Conservation (phyloP, 2,329 filamentous ascomycete genomes). For the Pestalotiopsis fici region DNA sequence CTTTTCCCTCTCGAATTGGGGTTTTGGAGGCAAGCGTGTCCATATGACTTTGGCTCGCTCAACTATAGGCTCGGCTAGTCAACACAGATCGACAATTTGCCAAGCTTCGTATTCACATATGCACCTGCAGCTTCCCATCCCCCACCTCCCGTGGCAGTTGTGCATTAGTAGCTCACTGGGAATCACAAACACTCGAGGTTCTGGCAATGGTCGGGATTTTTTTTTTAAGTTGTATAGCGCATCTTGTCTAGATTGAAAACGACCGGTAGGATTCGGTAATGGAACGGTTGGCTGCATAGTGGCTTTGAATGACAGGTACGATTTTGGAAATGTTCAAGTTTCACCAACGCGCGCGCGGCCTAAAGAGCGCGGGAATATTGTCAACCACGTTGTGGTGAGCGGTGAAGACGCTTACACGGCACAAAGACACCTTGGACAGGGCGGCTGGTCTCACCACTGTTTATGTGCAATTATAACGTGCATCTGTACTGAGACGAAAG, state of each 20-base stretch:
- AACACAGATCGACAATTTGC: background rate
- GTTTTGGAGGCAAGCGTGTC: background rate
- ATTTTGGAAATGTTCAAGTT: background rate
- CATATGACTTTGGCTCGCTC: background rate
- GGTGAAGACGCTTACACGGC: background rate
- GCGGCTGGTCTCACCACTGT: background rate
- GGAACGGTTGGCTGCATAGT: background rate
- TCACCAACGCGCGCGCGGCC: background rate
- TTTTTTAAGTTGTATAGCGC: background rate
- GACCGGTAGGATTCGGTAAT: background rate
- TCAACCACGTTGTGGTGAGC: background rate
- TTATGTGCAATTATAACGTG: background rate
- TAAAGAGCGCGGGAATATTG: background rate
- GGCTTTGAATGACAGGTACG: background rate
- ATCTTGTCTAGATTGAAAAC: background rate
- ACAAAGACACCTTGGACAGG: background rate
- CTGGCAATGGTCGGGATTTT: no score
- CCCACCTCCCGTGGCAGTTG: background rate
- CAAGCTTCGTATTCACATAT: conserved; percentile 9
- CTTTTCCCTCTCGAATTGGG: background rate
- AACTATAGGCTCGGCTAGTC: background rate
- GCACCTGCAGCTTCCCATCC: conserved; percentile 4
- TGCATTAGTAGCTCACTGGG: background rate
- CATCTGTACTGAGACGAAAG: background rate
- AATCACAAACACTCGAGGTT: no score